Evolutionary conservation across 2,329 filamentous ascomycete species (phyloP).

Genomic region (Akanthomyces uredinophilus): DNA sequence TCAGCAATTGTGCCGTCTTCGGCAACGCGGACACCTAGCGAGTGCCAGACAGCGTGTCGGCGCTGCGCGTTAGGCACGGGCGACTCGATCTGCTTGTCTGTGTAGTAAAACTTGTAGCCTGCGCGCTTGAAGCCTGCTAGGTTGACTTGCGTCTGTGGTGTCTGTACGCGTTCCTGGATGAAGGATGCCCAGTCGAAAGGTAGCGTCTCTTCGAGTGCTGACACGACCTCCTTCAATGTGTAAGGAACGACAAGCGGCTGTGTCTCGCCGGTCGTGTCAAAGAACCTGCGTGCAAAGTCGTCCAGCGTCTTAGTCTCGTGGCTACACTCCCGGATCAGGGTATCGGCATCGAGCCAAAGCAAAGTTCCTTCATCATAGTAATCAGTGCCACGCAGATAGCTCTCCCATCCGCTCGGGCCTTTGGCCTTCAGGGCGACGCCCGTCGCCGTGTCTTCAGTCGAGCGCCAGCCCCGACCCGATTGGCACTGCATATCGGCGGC

Average conservation of each 20-base stretch:
- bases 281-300: conserved; percentile 8
- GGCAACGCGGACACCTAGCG: conserved; percentile 9
- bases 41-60: conserved; percentile 12
- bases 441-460: conserved; percentile 14
- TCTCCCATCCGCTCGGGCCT: neutral
- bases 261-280: neutral
- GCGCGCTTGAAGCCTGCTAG: conserved; percentile 13
- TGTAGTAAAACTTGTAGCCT: conserved; percentile 9
- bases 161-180: neutral
- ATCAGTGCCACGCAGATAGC: neutral
- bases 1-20: conserved; percentile 6
- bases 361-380: conserved; percentile 13
- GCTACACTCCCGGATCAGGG: conserved; percentile 11
- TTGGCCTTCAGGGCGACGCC: conserved; percentile 1
- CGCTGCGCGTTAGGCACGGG: neutral
- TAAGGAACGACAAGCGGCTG: conserved; percentile 12
- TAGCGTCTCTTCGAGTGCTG: neutral
- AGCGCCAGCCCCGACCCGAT: conserved; percentile 12
- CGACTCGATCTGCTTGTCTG: neutral
- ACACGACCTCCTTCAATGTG: conserved; percentile 9
- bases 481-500: conserved; percentile 2
- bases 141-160: conserved; percentile 9
- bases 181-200: conserved; percentile 9
- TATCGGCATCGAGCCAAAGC: conserved; percentile 15
- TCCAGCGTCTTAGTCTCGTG: conserved; percentile 9